These are phyloP conservation scores for Suhomyces taliae DNA, from an alignment of 1,139 yeast genomes.

Conservation along the genomic window DNA sequence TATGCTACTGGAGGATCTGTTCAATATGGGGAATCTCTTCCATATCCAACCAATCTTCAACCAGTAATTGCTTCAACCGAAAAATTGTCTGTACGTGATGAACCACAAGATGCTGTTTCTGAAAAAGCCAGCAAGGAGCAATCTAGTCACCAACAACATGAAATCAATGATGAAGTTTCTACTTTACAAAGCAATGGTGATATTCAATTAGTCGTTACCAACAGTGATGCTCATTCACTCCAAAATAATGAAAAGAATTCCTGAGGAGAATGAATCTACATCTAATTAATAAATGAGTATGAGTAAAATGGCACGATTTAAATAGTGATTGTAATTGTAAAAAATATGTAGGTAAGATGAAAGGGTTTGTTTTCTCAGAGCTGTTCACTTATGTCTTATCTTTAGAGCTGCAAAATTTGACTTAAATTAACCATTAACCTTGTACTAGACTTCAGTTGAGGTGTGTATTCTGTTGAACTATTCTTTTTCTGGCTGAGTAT, in stretches of 20 bases:
- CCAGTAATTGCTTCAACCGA: constrained; percentile 13
- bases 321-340: too few species aligned
- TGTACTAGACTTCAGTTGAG: too few species aligned
- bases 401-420: too few species aligned
- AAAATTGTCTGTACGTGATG: constrained; percentile 3
- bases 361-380: too few species aligned
- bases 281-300: neutral
- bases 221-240: neutral
- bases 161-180: constrained; percentile 15
- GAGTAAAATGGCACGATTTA: neutral
- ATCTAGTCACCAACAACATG: constrained; percentile 1
- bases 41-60: constrained; percentile 17
- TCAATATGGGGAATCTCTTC: constrained; percentile 15
- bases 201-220: constrained; percentile 1
- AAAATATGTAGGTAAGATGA: too few species aligned
- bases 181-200: constrained; percentile 15
- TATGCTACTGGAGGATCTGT: constrained; percentile 9
- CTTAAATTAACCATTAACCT: too few species aligned
- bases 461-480: too few species aligned
- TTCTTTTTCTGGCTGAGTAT: too few species aligned
- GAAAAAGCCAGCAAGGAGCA: neutral
- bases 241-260: neutral
- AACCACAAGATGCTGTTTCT: neutral
- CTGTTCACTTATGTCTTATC: too few species aligned
- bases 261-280: neutral